These are phyloP conservation scores for Trichomonas vaginalis DNA, from an alignment of 208 protist species.

Conservation along the genomic window DNA sequence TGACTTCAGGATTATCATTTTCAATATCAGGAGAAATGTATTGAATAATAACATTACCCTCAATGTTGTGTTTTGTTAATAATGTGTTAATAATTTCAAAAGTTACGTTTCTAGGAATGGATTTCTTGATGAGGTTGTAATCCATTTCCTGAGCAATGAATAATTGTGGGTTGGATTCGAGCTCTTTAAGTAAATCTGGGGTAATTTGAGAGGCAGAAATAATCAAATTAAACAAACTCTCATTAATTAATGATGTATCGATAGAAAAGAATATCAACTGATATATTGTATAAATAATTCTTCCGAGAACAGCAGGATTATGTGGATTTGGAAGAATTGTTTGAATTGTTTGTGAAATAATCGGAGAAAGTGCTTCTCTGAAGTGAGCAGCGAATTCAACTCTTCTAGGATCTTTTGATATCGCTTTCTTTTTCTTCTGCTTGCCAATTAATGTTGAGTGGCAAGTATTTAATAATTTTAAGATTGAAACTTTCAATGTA, in stretches of 20 bases:
- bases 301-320: not conserved
- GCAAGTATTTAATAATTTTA: not conserved
- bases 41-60: not conserved
- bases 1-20: not conserved
- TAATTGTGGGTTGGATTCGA: not conserved
- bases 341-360: not conserved
- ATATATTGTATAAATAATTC: not conserved
- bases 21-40: not conserved
- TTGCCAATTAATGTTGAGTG: not conserved
- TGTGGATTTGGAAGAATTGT: not conserved
- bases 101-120: not conserved
- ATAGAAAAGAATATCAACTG: not conserved
- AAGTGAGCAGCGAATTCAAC: not conserved
- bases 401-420: not conserved
- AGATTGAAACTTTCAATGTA: not conserved
- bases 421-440: not conserved
- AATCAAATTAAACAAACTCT: not conserved
- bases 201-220: not conserved
- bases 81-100: not conserved
- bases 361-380: not conserved
- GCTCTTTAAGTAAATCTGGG: not conserved
- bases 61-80: not conserved
- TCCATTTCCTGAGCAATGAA: not conserved
- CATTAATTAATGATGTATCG: not conserved
- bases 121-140: not conserved